A percentile compares a stretch with the other conserved stretches of the same genome.
phyloP scores from a whole-genome alignment of 257 asterid species.

The Salvia miltiorrhiza region DNA sequence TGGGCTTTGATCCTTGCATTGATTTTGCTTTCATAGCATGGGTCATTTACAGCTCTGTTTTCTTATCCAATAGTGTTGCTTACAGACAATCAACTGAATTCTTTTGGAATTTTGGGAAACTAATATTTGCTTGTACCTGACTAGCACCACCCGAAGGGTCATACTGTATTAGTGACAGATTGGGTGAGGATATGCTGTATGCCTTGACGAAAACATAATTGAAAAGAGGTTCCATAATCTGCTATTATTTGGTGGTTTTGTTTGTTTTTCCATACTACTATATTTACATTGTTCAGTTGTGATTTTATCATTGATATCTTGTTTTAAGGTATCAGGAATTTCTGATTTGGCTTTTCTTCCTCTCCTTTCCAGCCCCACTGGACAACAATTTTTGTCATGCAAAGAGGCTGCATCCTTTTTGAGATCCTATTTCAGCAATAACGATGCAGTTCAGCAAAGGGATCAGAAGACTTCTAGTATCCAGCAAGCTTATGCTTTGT shows the following conservation, averaged over 20 bases:
- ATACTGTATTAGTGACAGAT: neutral
- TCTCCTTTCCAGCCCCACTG: constrained; percentile 62
- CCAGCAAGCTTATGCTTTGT: constrained; percentile 37
- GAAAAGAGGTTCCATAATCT: neutral
- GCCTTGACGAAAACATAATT: constrained; percentile 10
- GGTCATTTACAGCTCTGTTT: neutral
- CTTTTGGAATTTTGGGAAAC: constrained; percentile 5
- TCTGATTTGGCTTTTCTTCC: constrained; percentile 18
- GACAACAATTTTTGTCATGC: constrained; percentile 83
- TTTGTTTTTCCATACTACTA: neutral
- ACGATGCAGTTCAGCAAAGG: constrained; percentile 35
- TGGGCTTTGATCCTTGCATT: neutral
- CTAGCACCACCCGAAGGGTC: neutral
- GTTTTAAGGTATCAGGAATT: constrained; percentile 9
- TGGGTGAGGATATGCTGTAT: constrained; percentile 11
- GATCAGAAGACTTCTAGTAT: constrained; percentile 45
- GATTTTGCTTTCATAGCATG: neutral
- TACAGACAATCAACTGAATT: neutral
- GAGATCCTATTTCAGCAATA: constrained; percentile 50
- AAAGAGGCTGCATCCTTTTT: constrained; percentile 79
- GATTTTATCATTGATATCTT: constrained; percentile 1
- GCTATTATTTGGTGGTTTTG: neutral
- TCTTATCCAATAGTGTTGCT: neutral
- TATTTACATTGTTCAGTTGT: constrained; percentile 4
- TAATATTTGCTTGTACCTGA: constrained; percentile 7